Percentiles rank a stretch among this genome's conserved stretches.
These are phyloP conservation scores for Hippophae gyantsensis DNA, from an alignment of 306 rosid genomes.

Conservation along the genomic window DNA sequence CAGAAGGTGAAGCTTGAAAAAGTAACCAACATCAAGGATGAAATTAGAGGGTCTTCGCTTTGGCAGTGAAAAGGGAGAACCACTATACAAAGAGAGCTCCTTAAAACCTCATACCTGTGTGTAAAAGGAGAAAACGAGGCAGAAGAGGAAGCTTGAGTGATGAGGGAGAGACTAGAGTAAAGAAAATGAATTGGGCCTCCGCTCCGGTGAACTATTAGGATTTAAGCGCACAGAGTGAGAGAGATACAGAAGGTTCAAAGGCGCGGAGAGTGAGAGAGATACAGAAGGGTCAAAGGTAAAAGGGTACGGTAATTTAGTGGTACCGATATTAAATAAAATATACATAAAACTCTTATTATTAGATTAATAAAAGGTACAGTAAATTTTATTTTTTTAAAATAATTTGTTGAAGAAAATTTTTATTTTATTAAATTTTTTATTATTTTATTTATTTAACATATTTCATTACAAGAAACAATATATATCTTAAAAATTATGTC, in stretches of 20 bases:
- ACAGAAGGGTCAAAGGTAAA: too few relatives aligned
- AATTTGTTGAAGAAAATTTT: too few relatives aligned
- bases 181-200: conserved; percentile 21
- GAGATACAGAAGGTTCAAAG: conserved; percentile 43
- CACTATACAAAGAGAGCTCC: conserved; percentile 28
- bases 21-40: conserved; percentile 48
- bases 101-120: conserved; percentile 7
- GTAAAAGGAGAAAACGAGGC: neutral
- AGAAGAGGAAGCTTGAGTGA: neutral
- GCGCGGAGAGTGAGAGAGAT: too few relatives aligned
- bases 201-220: conserved; percentile 39
- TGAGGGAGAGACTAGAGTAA: conserved; percentile 4
- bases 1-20: conserved; percentile 29
- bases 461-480: too few relatives aligned
- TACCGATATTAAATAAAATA: too few relatives aligned
- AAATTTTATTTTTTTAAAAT: too few relatives aligned
- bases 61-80: conserved; percentile 31
- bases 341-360: too few relatives aligned
- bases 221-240: conserved; percentile 10
- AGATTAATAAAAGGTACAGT: too few relatives aligned
- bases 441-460: too few relatives aligned
- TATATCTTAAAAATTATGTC: too few relatives aligned
- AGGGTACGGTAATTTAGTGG: too few relatives aligned
- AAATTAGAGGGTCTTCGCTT: conserved; percentile 30
- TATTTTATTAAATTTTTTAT: too few relatives aligned